Conservation (phyloP, 805 yeast genomes). For the Scheffersomyces ergatensis region DNA sequence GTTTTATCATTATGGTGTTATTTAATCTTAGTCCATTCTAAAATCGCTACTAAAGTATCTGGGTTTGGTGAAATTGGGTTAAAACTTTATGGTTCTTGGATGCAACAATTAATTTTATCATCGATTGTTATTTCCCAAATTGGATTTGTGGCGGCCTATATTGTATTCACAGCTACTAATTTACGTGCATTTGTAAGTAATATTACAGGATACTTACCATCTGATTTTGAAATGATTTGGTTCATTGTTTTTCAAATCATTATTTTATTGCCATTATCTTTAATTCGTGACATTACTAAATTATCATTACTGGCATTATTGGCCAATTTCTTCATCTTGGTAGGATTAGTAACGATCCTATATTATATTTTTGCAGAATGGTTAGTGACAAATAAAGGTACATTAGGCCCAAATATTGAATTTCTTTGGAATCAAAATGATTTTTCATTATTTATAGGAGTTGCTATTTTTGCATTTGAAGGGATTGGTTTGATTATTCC, state of each 20-base stretch:
- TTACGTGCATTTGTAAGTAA: constrained; percentile 59
- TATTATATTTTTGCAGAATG: constrained; percentile 52
- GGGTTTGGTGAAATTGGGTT: constrained; percentile 80
- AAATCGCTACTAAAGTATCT: constrained; percentile 57
- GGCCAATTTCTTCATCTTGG: constrained; percentile 67
- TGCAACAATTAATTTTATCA: constrained; percentile 59
- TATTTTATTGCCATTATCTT: constrained; percentile 64
- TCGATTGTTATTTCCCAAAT: constrained; percentile 71
- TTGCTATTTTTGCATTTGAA: constrained; percentile 85
- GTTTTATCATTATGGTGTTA: constrained; percentile 77
- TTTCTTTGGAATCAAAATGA: constrained; percentile 50
- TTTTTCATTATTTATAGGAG: constrained; percentile 76
- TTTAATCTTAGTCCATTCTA: constrained; percentile 58
- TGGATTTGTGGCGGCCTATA: constrained; percentile 80
- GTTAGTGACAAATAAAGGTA: constrained; percentile 21
- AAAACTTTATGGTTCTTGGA: constrained; percentile 59
- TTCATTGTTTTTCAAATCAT: constrained; percentile 56
- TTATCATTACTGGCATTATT: constrained; percentile 68
- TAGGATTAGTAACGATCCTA: constrained; percentile 64
- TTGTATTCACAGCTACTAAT: constrained; percentile 75
- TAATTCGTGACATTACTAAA: constrained; percentile 74
- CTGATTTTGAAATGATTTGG: constrained; percentile 36
- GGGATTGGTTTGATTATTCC: constrained; percentile 83
- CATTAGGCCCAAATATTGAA: constrained; percentile 48
- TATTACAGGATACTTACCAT: constrained; percentile 40